phyloP scores from a whole-genome alignment of 768 basidiomycete genomes.

The Leucogyrophana mollusca region DNA sequence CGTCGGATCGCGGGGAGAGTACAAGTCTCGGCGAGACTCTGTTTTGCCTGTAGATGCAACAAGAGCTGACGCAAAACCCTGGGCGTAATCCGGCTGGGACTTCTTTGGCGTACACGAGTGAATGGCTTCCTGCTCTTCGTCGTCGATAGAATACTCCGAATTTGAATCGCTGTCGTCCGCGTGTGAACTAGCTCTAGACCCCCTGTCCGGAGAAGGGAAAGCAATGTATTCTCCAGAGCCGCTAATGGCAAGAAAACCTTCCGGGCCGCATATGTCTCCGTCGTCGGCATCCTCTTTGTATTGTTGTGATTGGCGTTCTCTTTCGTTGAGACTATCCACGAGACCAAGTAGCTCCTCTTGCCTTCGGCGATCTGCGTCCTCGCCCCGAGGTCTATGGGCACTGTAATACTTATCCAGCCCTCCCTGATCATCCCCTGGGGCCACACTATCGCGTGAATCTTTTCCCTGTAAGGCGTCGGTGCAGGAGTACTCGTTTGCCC shows the following conservation, averaged over 20 bases:
- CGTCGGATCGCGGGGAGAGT: too few relatives aligned
- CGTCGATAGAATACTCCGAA: slow-evolving; percentile 29
- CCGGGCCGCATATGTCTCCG: slow-evolving; percentile 33
- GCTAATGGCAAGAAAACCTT: slow-evolving; percentile 35
- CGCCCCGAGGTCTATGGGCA: slow-evolving; percentile 7
- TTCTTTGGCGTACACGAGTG: slow-evolving; percentile 1
- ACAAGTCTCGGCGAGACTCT: too few relatives aligned
- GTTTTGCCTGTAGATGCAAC: too few relatives aligned
- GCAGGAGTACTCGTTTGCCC: slow-evolving; percentile 1
- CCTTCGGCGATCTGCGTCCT: slow-evolving; percentile 25
- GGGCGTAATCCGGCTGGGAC: too few relatives aligned
- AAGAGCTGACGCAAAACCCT: too few relatives aligned
- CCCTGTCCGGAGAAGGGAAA: neutral
- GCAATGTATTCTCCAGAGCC: slow-evolving; percentile 21
- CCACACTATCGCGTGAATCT: slow-evolving; percentile 3
- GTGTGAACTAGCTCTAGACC: slow-evolving; percentile 4
- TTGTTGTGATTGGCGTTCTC: slow-evolving; percentile 6
- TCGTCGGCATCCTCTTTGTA: slow-evolving; percentile 17
- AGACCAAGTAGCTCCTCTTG: slow-evolving; percentile 36
- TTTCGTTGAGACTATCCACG: slow-evolving; percentile 31
- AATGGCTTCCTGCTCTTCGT: slow-evolving; percentile 12
- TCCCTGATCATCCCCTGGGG: slow-evolving; percentile 5
- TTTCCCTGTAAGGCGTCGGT: neutral
- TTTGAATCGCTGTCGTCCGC: slow-evolving; percentile 24
- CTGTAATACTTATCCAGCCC: slow-evolving; percentile 1